Conservation (phyloP, 1,284 basidiomycete genomes). For the Moniliophthora roreri region DNA sequence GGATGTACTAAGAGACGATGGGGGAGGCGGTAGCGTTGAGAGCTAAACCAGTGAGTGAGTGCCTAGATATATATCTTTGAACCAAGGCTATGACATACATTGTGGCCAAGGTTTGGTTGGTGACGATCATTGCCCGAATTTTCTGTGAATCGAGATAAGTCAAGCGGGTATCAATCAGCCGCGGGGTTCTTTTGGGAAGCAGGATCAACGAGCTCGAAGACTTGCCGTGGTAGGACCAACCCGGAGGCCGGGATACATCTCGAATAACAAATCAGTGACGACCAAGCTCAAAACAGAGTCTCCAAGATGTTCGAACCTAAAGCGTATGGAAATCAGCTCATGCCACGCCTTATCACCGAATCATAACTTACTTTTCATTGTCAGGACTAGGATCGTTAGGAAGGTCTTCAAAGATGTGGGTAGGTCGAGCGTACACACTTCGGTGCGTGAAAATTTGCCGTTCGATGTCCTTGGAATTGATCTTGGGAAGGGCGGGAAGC, state of each 20-base stretch:
- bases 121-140: slow-evolving; percentile 69
- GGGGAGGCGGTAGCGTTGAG: slow-evolving; percentile 61
- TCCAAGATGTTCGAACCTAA: slow-evolving; percentile 71
- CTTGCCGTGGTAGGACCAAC: slow-evolving; percentile 75
- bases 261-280: slow-evolving; percentile 60
- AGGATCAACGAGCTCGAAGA: slow-evolving; percentile 4
- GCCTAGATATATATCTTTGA: background rate
- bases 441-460: slow-evolving; percentile 72
- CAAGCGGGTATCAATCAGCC: background rate
- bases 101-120: slow-evolving; percentile 67
- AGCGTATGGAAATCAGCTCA: slow-evolving; percentile 9
- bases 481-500: slow-evolving; percentile 52
- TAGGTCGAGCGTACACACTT: slow-evolving; percentile 63
- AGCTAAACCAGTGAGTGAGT: slow-evolving; percentile 36
- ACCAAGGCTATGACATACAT: slow-evolving; percentile 44
- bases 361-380: slow-evolving; percentile 63
- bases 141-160: slow-evolving; percentile 43
- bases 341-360: background rate
- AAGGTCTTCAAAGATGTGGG: slow-evolving; percentile 71
- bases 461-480: slow-evolving; percentile 41
- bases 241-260: slow-evolving; percentile 64
- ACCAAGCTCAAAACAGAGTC: slow-evolving; percentile 68
- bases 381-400: slow-evolving; percentile 70
- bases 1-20: slow-evolving; percentile 60
- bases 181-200: too few species aligned